Base-by-base conservation (phyloP, 306 rosid species). In the Malus fusca region DNA sequence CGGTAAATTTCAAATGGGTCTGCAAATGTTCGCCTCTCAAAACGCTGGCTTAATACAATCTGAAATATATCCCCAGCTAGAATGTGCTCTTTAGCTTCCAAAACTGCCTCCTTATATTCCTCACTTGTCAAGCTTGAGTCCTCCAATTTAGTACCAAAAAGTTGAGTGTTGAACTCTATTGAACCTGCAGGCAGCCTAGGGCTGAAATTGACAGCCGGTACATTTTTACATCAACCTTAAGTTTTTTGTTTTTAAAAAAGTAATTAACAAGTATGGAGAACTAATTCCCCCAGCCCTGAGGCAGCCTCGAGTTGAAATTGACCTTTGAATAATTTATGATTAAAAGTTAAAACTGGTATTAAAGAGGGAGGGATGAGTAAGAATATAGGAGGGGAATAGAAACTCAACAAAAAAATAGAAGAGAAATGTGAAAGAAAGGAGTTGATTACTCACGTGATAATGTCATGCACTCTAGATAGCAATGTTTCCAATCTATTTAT, bases 1-100 rank as follows among this genome's bases (percentile, higher is more conserved):
- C 99, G 85, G 80, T 95, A 95, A 62, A 95, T 82, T 87, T 95
- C 99, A 62, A 95, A 95, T 19, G 99, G 99, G 76, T 95, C 99
- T n/a, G 99, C 97, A 87, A 90, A 95, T 37, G 99, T 95, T 72
- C 97, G 82, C 66, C 92, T 89, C 82, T 95, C 97, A 84, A 92
- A 95, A 35, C 97, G 91, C 85, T 92, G 99, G 74, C 99, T 95
- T 74, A 92, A 81, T 63, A 95, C 99, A 75, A 95, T 89, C 83
- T 95, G 99, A 84, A 95, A 95, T 76, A 95, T 92, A 75, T 95
- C 97, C 82, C 99, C 99, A 53, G 99, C 97, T 79, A 87, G 69
- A 77, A 95, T 92, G 85, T 95, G 99, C 76, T 95, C 97, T 82
- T 95, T 95, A 31, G 97, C 91, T 82, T 85, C 84, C 91, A 90